Evolutionary conservation across 2,329 filamentous ascomycete genomes (phyloP).

Genomic region (Fusarium miscanthi): DNA sequence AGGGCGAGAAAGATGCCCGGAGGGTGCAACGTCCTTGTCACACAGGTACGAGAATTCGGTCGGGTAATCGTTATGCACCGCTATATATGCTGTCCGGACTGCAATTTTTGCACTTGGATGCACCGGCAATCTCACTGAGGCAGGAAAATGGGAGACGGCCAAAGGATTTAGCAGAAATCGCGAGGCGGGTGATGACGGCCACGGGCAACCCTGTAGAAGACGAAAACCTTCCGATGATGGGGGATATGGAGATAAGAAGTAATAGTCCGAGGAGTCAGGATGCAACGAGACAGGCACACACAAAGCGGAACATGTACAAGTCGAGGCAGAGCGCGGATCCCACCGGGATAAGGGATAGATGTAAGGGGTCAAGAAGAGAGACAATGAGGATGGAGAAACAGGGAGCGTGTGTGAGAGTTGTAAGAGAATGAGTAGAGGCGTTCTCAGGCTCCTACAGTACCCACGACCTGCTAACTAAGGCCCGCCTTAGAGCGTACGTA

Average conservation of each 20-base stretch:
- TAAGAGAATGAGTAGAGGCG: slow-evolving; percentile 40
- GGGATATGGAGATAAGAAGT: slow-evolving; percentile 40
- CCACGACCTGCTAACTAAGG: slow-evolving; percentile 29
- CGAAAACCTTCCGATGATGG: slow-evolving; percentile 18
- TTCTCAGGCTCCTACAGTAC: slow-evolving; percentile 39
- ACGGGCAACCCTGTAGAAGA: slow-evolving; percentile 27
- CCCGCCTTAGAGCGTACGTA: slow-evolving; percentile 37
- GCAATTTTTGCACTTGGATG: slow-evolving; percentile 27
- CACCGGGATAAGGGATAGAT: slow-evolving; percentile 27
- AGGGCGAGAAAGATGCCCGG: slow-evolving; percentile 20
- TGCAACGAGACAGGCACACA: slow-evolving; percentile 10
- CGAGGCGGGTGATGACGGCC: slow-evolving; percentile 40
- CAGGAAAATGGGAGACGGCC: slow-evolving; percentile 44
- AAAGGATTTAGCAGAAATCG: slow-evolving; percentile 26
- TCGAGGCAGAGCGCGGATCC: slow-evolving; percentile 34
- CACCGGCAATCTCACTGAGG: slow-evolving; percentile 39
- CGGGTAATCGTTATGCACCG: slow-evolving; percentile 28
- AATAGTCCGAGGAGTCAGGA: slow-evolving; percentile 21
- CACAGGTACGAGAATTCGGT: slow-evolving; percentile 37
- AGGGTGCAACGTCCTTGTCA: slow-evolving; percentile 30
- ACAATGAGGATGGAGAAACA: slow-evolving; percentile 30
- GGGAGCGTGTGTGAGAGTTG: slow-evolving; percentile 37
- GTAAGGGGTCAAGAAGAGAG: slow-evolving; percentile 31
- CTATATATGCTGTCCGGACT: slow-evolving; percentile 28
- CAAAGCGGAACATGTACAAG: slow-evolving; percentile 27